Conservation (phyloP, 306 rosid species). For the Ziziphus jujuba region DNA sequence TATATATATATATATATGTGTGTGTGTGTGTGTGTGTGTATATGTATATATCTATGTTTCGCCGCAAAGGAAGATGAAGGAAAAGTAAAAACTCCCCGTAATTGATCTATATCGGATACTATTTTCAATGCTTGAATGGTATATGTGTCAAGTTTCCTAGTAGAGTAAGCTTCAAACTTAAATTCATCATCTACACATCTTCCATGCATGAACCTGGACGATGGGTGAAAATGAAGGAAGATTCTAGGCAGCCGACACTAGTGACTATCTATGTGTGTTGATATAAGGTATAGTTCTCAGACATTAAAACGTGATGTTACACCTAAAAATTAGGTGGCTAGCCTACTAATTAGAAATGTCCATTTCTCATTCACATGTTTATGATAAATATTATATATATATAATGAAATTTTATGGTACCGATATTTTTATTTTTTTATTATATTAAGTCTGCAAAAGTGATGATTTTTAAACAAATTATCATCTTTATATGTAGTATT, state of each 20-base stretch:
- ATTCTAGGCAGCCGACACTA: neutral
- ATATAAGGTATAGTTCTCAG: neutral
- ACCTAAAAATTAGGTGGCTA: too few species aligned
- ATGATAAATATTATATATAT: too few species aligned
- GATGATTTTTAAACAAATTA: too few species aligned
- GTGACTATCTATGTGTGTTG: neutral
- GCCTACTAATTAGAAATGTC: too few species aligned
- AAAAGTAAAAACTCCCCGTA: neutral
- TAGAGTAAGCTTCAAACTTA: neutral
- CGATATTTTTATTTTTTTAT: too few species aligned
- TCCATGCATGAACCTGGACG: slow-evolving; percentile 11
- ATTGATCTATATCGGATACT: neutral
- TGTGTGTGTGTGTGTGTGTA: too few species aligned
- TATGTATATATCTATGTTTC: neutral
- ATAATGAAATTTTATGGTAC: too few species aligned
- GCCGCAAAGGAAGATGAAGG: neutral
- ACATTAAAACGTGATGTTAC: neutral
- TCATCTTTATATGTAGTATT: too few species aligned
- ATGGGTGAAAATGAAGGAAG: neutral
- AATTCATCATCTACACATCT: neutral
- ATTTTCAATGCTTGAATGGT: neutral
- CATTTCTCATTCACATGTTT: too few species aligned
- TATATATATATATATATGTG: too few species aligned
- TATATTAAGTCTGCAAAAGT: too few species aligned
- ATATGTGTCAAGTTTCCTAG: neutral